Conservation (phyloP, 768 basidiomycete genomes). For the Calocybe cyanea region DNA sequence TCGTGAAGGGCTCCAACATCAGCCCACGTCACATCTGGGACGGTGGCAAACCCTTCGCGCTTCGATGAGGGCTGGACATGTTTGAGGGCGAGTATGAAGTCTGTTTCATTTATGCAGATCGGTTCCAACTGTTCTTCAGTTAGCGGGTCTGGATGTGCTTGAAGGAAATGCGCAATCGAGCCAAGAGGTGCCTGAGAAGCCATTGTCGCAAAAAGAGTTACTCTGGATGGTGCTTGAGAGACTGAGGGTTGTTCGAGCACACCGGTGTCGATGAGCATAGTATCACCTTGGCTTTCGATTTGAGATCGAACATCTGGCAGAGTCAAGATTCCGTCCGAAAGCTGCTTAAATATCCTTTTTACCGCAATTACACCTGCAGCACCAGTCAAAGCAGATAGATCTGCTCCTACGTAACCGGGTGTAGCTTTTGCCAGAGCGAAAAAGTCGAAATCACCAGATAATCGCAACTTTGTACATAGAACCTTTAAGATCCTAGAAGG, state of each 20-base stretch:
- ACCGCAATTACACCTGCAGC: constrained; percentile 96
- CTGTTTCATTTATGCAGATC: constrained; percentile 73
- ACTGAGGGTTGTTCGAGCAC: constrained; percentile 4
- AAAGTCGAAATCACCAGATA: constrained; percentile 90
- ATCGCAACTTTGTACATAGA: constrained; percentile 74
- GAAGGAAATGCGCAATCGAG: constrained; percentile 88
- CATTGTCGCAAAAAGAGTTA: constrained; percentile 22
- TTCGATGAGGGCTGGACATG: constrained; percentile 95
- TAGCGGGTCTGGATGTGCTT: constrained; percentile 79
- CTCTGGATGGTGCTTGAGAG: background rate
- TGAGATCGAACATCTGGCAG: constrained; percentile 39
- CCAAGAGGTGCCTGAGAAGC: constrained; percentile 34
- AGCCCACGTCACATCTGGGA: constrained; percentile 93
- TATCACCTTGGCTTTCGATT: constrained; percentile 27
- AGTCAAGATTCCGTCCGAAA: constrained; percentile 62
- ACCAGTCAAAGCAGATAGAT: constrained; percentile 84
- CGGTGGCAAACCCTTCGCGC: constrained; percentile 96
- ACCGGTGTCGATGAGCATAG: constrained; percentile 41
- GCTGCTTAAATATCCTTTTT: constrained; percentile 86
- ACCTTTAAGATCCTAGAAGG: constrained; percentile 73
- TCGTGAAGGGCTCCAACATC: constrained; percentile 90
- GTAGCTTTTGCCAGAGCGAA: constrained; percentile 83
- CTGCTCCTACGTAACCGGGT: constrained; percentile 96
- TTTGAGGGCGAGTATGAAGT: constrained; percentile 79
- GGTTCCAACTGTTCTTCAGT: constrained; percentile 75